Base-by-base conservation (phyloP, 331 rosid species). In the Saraca asoca region DNA sequence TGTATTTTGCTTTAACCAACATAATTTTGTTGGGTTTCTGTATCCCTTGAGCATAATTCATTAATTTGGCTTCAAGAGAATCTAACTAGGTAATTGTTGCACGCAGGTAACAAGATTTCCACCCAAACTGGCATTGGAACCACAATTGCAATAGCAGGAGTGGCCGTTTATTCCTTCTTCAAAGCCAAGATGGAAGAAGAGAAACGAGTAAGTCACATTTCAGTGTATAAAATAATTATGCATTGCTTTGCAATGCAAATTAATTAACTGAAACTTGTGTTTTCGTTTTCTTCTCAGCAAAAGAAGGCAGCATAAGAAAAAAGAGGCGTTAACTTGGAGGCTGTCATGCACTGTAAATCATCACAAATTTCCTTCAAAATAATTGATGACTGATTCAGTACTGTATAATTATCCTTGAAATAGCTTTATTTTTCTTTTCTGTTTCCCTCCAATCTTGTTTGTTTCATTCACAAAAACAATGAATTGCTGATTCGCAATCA, bases 111-210 rank as follows among this genome's bases (percentile, higher is more conserved):
- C 90, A 93, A 81, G 88, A 93, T 93, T 71, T 82, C 95, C 53
- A 89, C 96, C 70, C 98, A 89, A 75, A 92, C 98, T 75, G 98
- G 95, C 29, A 82, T 92, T 5, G 96, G 98, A 67, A 92, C 98
- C 2, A 69, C 12, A 71, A 87, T 92, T 74, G 98, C 98, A 38
- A 92, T 92, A 72, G 95, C 94, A 29, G 98, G 98, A 59, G 96
- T 92, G 33, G 96, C 96, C 18, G 51, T 72, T 72, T 92, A 92
- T 80, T 92, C 96, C 3, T 68, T 44, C 82, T 83, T 89, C 88
- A 92, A 92, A 82, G 96, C 98, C 76, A 74, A 59, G 81, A 51
- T 92, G 59, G 98, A 92, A 77, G 98, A 92, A 81, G 95, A 87
- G 94, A 92, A 92, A 86, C 89, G 85, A 69, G 98, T 92, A 55